phyloP scores from a whole-genome alignment of 225 moss, liverwort and hornwort genomes.

The Bryum argenteum region DNA sequence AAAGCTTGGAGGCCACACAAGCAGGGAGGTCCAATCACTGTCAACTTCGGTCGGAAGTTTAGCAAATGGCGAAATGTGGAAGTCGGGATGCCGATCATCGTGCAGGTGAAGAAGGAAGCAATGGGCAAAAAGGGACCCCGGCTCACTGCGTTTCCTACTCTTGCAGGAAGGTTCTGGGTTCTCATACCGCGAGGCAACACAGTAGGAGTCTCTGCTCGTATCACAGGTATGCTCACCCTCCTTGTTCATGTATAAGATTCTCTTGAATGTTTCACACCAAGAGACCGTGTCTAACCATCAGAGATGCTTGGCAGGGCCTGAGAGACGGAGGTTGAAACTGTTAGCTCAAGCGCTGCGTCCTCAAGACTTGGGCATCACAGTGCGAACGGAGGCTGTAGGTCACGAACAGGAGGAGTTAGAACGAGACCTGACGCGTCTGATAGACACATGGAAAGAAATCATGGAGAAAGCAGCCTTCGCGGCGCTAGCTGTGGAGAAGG shows the following conservation, averaged over 20 bases:
- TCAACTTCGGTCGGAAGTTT: slow-evolving; percentile 91
- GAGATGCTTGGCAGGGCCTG: slow-evolving; percentile 59
- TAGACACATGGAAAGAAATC: slow-evolving; percentile 85
- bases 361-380: slow-evolving; percentile 77
- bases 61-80: slow-evolving; percentile 94
- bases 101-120: slow-evolving; percentile 97
- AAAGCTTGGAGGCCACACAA: slow-evolving; percentile 53
- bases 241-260: slow-evolving; percentile 12
- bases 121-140: slow-evolving; percentile 97
- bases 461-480: slow-evolving; percentile 77
- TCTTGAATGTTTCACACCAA: too few relatives aligned
- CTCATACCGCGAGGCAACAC: slow-evolving; percentile 83
- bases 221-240: slow-evolving; percentile 62
- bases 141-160: slow-evolving; percentile 89
- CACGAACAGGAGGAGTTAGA: slow-evolving; percentile 82
- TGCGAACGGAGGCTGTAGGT: slow-evolving; percentile 84
- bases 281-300: too few relatives aligned
- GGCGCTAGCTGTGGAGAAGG: slow-evolving; percentile 66
- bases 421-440: slow-evolving; percentile 77
- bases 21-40: slow-evolving; percentile 73
- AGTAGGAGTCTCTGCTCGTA: slow-evolving; percentile 86
- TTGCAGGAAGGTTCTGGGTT: slow-evolving; percentile 99
- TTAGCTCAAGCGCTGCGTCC: slow-evolving; percentile 75
- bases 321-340: slow-evolving; percentile 83
- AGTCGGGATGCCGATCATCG: slow-evolving; percentile 95